phyloP scores from a whole-genome alignment of 805 yeast genomes.

The Lachancea meyersii region DNA sequence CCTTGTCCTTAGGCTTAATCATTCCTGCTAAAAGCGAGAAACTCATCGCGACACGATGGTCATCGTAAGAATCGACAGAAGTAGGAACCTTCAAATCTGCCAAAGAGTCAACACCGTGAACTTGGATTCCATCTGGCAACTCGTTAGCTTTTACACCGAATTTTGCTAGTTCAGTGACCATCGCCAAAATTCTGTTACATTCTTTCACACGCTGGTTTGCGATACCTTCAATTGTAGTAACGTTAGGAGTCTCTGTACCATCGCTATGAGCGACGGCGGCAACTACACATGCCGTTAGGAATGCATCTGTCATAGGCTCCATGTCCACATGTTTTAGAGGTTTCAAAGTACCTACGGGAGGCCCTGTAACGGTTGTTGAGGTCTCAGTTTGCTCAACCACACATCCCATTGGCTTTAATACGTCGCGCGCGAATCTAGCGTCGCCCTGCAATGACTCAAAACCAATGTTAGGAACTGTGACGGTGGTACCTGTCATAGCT shows the following conservation, averaged over 20 bases:
- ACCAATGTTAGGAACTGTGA: conserved; percentile 93
- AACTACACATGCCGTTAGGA: conserved; percentile 90
- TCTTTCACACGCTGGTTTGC: conserved; percentile 98
- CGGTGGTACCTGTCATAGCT: conserved; percentile 88
- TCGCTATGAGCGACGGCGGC: conserved; percentile 80
- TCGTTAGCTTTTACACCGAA: conserved; percentile 85
- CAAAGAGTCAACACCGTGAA: conserved; percentile 57
- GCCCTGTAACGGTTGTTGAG: conserved; percentile 90
- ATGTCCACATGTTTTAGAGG: conserved; percentile 78
- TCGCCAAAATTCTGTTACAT: conserved; percentile 92
- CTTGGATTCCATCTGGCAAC: conserved; percentile 86
- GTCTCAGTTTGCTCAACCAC: conserved; percentile 72
- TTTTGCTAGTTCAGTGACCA: conserved; percentile 81
- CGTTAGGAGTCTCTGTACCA: conserved; percentile 34
- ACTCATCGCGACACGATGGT: conserved; percentile 98
- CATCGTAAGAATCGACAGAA: conserved; percentile 69
- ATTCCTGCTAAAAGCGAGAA: conserved; percentile 82
- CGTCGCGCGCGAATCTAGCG: conserved; percentile 92
- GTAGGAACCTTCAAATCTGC: conserved; percentile 50
- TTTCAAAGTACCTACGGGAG: conserved; percentile 58
- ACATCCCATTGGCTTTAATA: conserved; percentile 93
- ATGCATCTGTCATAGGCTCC: conserved; percentile 99
- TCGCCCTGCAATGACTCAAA: conserved; percentile 91
- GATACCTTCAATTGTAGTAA: conserved; percentile 85
- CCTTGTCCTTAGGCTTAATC: conserved; percentile 24